Percentiles rank a stretch among this genome's conserved stretches.
phyloP scores from a whole-genome alignment of 495 filamentous ascomycete species.

The Aspergillus biplanus region DNA sequence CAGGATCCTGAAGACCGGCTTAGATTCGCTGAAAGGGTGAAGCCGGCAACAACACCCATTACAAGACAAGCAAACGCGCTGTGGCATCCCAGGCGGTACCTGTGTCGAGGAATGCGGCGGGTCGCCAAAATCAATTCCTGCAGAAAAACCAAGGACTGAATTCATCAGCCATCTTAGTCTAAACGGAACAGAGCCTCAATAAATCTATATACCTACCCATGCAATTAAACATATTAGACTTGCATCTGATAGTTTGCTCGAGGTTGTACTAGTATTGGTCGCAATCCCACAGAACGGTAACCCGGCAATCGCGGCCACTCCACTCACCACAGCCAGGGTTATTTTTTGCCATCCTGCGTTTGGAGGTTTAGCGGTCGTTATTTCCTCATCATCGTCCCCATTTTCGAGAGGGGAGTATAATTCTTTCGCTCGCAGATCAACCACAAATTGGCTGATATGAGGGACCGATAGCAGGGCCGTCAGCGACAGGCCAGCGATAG shows the following conservation, averaged over 20 bases:
- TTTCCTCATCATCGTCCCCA: not conserved
- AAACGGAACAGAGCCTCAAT: not conserved
- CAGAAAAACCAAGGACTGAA: constrained; percentile 18
- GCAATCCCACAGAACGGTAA: not conserved
- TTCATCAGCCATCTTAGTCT: not conserved
- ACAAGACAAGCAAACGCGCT: constrained; percentile 6
- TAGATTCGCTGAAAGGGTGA: not conserved
- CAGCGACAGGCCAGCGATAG: not conserved
- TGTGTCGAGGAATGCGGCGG: not conserved
- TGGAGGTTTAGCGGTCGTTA: not conserved
- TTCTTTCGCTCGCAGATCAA: not conserved
- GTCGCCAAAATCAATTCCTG: constrained; percentile 2
- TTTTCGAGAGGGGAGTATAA: not conserved
- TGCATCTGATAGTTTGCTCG: not conserved
- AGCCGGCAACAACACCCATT: not conserved
- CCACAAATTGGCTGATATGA: not conserved
- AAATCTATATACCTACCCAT: not conserved
- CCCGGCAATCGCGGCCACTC: not conserved
- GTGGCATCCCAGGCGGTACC: constrained; percentile 16
- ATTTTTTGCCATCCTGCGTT: constrained; percentile 10
- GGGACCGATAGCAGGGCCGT: not conserved
- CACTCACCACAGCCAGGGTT: constrained; percentile 1
- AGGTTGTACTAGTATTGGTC: not conserved
- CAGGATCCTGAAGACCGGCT: not conserved
- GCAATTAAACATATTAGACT: not conserved